Evolutionary conservation across 345 rosid genomes (phyloP), one percentile per base, ranked within the genome.

Genomic region (Ceriops decandra): DNA sequence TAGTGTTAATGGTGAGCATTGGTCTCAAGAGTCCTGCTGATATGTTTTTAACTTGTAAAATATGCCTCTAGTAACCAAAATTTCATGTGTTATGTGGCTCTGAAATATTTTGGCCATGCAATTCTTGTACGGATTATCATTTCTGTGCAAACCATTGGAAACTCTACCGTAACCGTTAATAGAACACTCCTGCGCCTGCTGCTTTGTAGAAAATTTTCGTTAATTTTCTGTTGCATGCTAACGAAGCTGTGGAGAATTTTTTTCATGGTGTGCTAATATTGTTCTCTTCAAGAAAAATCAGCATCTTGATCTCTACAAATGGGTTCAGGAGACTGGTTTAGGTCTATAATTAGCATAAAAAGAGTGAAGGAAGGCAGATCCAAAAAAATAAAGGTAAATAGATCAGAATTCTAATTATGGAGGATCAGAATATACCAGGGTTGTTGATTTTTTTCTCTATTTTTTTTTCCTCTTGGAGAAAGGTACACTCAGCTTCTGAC

Each of bases 321-420:
- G 91, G 91, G 91, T 73, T 63, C 85, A 24, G 90, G 89, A 54
- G 68, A 79, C 70, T 85, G 95, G 77, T 73, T 88, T 63, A 78
- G 88, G 67, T 76, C 77, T 20, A 31, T 83, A 52, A 73, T 78
- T 65, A 36, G 84, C 66, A 59, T 64, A 5, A 83, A 72, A 75
- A 83, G 79, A 74, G 56, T 67, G 28, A 86, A 85, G 66, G 60
- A 74, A 38, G 78, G 56, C 66, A 77, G 75, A 68, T 76, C 86
- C 57, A 83, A 72, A 57, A 80, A 71, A 69, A 76, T 66, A 32
- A 84, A 85, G 89, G 90, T 86, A 77, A 51, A 49, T 61, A 1
- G 26, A 19, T n/a, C 35, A 52, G 42, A 38, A 69, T 58, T 42
- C 53, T 38, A 46, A 56, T 22, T 10, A 24, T 56, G 59, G 26